These are phyloP conservation scores for Tilletia setariae DNA, from an alignment of 1,284 basidiomycete species.

Conservation along the genomic window DNA sequence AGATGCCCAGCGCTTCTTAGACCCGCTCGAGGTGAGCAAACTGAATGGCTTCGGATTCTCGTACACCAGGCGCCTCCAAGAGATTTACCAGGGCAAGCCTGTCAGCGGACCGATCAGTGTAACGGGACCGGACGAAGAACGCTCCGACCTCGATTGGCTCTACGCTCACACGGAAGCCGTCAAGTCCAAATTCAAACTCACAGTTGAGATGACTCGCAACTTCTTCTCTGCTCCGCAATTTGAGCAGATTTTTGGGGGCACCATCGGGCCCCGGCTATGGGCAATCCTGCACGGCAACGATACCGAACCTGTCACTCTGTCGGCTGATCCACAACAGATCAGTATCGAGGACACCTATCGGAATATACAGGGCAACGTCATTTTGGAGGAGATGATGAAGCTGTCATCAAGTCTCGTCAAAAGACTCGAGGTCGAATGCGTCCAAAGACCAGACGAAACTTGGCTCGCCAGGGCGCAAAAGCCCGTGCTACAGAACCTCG, in stretches of 20 bases:
- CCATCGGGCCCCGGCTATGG: slow-evolving; percentile 45
- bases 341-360: slow-evolving; percentile 53
- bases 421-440: slow-evolving; percentile 46
- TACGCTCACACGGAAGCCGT: slow-evolving; percentile 2
- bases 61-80: slow-evolving; percentile 32
- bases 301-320: slow-evolving; percentile 45
- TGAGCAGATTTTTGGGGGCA: slow-evolving; percentile 34
- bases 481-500: neutral
- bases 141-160: neutral
- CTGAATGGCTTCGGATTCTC: slow-evolving; percentile 40
- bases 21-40: slow-evolving; percentile 40
- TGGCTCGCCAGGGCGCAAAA: neutral
- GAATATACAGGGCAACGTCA: slow-evolving; percentile 27
- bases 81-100: neutral
- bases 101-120: neutral
- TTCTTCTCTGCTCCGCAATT: slow-evolving; percentile 29
- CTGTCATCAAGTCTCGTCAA: slow-evolving; percentile 33
- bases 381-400: slow-evolving; percentile 27
- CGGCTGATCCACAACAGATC: slow-evolving; percentile 48
- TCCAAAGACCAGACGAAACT: slow-evolving; percentile 18
- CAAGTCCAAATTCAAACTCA: slow-evolving; percentile 17
- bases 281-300: slow-evolving; percentile 48
- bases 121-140: neutral
- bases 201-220: slow-evolving; percentile 29
- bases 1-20: slow-evolving; percentile 44